Base-by-base conservation (phyloP, 176 grass and related monocot genomes). In the Oryza meridionalis region DNA sequence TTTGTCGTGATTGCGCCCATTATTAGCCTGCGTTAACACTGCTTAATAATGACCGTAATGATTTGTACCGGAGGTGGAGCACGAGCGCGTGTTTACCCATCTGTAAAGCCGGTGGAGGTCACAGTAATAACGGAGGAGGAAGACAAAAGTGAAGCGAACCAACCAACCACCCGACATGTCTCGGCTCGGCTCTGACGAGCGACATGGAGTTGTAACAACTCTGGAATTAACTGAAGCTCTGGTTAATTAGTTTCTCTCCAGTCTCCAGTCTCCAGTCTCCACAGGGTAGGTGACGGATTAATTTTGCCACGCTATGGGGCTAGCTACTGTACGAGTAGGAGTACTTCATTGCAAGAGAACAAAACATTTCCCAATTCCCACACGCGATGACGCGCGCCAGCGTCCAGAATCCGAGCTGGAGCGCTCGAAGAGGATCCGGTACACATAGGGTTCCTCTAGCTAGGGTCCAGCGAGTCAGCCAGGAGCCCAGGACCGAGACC, bases 1-100 rank as follows among this genome's bases (percentile, higher is more conserved):
- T 61, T 47, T 75, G 62, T 17, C 63, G 21, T 89, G 49, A 75
- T 84, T 63, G 70, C 38, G 29, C 11, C 26, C 86, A 73, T 80
- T 15, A 31, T 6, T 76, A 19, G 53, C 19, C 53, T n/a, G 53
- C 53, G 53, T 21, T 58, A 58, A 58, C 53, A 9, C 46, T 37
- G 7, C 9, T 16, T 4, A n/a, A 4, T 25, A 61, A 42, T 59
- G 50, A 47, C 25, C 13, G 12, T 45, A 35, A 74, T 65, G 27
- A 77, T 76, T 38, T 59, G 45, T 8, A 11, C 31, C 43, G 58
- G 21, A 24, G 8, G 58, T n/a, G 26, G 11, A 69, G 44, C 32
- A 35, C 19, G 61, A 8, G 45, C 69, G 65, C 79, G 10, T 81
- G 53, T 58, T 49, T 21, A 58, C 53, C 53, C 53, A 58, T 21